phyloP scores from a whole-genome alignment of 1,284 basidiomycete species.

The Irpex sp. region DNA sequence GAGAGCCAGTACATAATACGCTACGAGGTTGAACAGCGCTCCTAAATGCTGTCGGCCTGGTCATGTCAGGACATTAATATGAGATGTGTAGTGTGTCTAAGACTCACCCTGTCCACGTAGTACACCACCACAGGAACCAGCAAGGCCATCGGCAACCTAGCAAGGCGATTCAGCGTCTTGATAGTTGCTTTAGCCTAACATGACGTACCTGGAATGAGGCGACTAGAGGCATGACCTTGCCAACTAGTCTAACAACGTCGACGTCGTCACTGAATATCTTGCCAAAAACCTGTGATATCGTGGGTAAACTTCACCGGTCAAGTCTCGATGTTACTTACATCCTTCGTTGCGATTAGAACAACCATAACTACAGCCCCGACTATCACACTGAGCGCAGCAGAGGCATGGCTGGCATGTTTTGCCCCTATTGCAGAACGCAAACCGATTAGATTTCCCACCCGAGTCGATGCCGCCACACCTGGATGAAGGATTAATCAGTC shows the following conservation, averaged over 20 bases:
- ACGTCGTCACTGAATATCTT: constrained; percentile 68
- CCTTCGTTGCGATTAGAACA: constrained; percentile 50
- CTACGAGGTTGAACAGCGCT: constrained; percentile 70
- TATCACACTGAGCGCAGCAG: constrained; percentile 60
- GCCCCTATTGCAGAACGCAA: constrained; percentile 50
- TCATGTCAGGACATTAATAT: neutral
- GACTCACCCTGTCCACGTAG: constrained; percentile 60
- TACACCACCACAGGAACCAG: constrained; percentile 69
- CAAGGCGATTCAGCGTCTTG: neutral
- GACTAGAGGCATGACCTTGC: constrained; percentile 72
- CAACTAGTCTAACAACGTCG: constrained; percentile 59
- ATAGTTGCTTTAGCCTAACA: neutral
- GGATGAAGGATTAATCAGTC: neutral
- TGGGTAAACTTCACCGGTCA: neutral
- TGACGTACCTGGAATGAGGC: constrained; percentile 69
- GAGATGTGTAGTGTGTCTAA: constrained; percentile 1
- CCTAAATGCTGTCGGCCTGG: constrained; percentile 72
- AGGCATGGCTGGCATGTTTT: constrained; percentile 57
- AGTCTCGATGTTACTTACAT: constrained; percentile 34
- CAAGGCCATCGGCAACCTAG: constrained; percentile 65
- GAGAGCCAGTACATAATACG: constrained; percentile 72
- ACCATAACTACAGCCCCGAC: constrained; percentile 58
- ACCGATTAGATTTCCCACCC: constrained; percentile 74
- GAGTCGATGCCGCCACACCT: constrained; percentile 67
- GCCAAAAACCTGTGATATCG: constrained; percentile 47